Conservation (phyloP, 2,329 filamentous ascomycete species). For the Trichoderma polysporum region DNA sequence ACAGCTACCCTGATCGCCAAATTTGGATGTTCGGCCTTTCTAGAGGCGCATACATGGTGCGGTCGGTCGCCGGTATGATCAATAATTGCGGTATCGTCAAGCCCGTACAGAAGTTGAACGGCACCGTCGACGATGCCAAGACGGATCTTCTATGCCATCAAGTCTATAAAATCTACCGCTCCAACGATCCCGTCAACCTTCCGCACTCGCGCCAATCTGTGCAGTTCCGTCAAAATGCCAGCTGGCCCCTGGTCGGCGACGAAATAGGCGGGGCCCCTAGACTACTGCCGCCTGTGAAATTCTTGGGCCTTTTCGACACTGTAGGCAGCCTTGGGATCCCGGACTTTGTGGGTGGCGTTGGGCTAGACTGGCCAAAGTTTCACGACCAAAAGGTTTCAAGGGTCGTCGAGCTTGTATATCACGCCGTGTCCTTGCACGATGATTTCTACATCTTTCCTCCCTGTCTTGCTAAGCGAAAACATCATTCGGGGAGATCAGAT, state of each 20-base stretch:
- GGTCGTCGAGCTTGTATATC: neutral
- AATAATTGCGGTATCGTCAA: neutral
- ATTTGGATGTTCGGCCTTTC: neutral
- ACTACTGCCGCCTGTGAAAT: neutral
- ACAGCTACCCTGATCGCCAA: neutral
- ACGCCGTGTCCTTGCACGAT: neutral
- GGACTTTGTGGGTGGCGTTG: neutral
- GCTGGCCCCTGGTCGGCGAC: neutral
- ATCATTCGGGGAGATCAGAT: neutral
- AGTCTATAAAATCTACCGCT: neutral
- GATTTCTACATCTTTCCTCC: neutral
- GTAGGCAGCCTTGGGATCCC: neutral
- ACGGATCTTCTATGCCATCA: neutral
- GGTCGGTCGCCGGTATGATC: neutral
- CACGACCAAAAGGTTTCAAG: neutral
- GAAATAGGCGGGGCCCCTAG: neutral
- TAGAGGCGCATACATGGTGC: neutral
- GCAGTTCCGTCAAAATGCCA: neutral
- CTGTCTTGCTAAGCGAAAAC: neutral
- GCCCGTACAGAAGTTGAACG: neutral
- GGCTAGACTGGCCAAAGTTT: neutral
- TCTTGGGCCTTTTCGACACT: neutral
- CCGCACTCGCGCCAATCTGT: neutral
- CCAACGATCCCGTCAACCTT: neutral
- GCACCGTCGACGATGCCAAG: neutral